Evolutionary conservation across 1,284 basidiomycete genomes (phyloP).

Genomic region (Trametes polyzona): DNA sequence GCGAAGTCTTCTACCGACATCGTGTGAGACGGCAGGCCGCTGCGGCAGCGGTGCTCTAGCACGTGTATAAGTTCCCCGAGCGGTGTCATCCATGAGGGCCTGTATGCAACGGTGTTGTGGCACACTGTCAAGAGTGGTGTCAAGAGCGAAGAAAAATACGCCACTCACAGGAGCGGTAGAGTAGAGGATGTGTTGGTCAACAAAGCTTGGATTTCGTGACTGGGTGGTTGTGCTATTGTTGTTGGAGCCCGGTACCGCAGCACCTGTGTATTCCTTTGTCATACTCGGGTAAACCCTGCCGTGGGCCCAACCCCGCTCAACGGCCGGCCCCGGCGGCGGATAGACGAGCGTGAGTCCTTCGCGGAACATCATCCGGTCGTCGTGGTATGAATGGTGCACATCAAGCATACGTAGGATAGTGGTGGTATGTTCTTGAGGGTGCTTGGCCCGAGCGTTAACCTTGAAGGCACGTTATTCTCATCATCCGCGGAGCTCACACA

Average conservation of each 20-base stretch:
- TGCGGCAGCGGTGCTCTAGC: not conserved
- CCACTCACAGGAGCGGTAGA: constrained; percentile 11
- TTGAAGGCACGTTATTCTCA: constrained; percentile 3
- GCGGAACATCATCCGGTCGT: not conserved
- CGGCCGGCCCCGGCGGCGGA: not conserved
- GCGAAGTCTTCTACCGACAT: not conserved
- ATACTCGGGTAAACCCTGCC: constrained; percentile 4
- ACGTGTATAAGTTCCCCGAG: not conserved
- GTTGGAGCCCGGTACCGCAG: constrained; percentile 13
- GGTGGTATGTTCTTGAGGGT: constrained; percentile 7
- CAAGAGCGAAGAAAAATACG: not conserved
- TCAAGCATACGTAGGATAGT: not conserved
- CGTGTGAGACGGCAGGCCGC: not conserved
- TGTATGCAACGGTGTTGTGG: not conserved
- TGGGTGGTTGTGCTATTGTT: constrained; percentile 9
- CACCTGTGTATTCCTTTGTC: constrained; percentile 19
- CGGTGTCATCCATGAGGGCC: not conserved
- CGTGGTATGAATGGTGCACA: not conserved
- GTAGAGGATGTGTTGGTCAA: not conserved
- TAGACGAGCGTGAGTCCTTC: not conserved
- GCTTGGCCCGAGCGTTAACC: constrained; percentile 1
- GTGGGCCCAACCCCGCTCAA: not conserved
- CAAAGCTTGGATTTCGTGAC: not conserved
- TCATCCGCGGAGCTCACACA: not conserved
- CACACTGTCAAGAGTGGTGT: no score